Percentiles rank a stretch among this genome's conserved stretches.
Evolutionary conservation across 208 protist genomes (phyloP).

Genomic region (Strigomonas culicis): DNA sequence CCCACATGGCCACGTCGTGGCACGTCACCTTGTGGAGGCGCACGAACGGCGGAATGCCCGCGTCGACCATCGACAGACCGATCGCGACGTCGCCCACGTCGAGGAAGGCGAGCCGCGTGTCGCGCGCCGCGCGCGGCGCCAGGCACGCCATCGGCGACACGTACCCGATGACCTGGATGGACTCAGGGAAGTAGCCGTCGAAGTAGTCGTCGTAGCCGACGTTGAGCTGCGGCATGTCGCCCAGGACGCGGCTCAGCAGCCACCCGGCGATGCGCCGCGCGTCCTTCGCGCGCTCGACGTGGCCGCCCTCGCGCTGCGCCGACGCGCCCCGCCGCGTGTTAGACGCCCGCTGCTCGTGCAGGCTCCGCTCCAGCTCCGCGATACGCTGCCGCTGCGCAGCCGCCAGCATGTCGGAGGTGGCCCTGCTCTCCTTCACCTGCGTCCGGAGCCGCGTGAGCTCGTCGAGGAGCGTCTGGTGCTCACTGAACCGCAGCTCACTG

Average conservation of each 20-base stretch:
- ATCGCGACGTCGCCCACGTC: conserved; percentile 77
- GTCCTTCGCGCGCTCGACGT: conserved; percentile 41
- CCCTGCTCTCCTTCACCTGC: conserved; percentile 33
- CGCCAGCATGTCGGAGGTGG: conserved; percentile 20
- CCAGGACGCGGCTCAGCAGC: conserved; percentile 75
- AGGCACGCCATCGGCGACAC: conserved; percentile 78
- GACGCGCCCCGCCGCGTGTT: neutral
- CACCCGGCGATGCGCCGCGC: conserved; percentile 73
- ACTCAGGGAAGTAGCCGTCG: conserved; percentile 52
- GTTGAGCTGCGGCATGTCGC: conserved; percentile 63
- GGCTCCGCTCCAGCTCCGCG: conserved; percentile 30
- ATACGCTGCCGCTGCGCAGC: conserved; percentile 38
- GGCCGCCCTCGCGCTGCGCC: neutral
- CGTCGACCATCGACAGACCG: conserved; percentile 80
- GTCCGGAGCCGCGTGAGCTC: conserved; percentile 57
- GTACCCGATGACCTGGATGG: conserved; percentile 79
- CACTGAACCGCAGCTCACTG: conserved; percentile 22
- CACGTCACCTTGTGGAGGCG: conserved; percentile 60
- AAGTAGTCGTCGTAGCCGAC: conserved; percentile 88
- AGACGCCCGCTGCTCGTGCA: conserved; percentile 15
- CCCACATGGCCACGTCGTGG: conserved; percentile 17
- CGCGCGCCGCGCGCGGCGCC: conserved; percentile 31
- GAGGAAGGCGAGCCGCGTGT: conserved; percentile 53
- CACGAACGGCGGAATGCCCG: conserved; percentile 74
- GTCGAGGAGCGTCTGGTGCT: conserved; percentile 49